Conservation (phyloP, 2,329 filamentous ascomycete species). For the Macrophomina pseudophaseolina region DNA sequence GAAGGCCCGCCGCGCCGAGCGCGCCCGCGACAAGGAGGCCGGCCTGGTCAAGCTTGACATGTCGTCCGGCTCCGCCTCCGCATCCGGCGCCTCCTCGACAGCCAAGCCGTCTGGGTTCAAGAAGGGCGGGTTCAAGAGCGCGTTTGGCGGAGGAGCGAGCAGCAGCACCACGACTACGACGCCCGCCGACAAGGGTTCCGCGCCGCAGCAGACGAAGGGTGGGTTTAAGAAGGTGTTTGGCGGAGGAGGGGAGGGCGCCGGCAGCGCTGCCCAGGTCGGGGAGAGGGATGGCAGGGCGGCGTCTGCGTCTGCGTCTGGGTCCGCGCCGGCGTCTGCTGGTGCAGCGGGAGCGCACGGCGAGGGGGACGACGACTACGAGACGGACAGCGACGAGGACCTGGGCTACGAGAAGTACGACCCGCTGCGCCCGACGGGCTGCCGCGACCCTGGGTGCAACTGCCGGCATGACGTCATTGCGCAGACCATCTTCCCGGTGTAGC, state of each 20-base stretch:
- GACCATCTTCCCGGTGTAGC: constrained; percentile 13
- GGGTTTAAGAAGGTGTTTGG: constrained; percentile 26
- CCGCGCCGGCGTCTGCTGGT: constrained; percentile 33
- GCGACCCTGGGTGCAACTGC: constrained; percentile 11
- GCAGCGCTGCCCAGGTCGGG: constrained; percentile 24
- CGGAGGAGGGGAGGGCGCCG: constrained; percentile 39
- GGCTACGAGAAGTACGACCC: constrained; percentile 59
- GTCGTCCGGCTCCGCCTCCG: background rate
- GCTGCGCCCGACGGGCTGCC: constrained; percentile 56
- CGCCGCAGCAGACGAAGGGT: constrained; percentile 2
- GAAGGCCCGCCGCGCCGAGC: constrained; percentile 69
- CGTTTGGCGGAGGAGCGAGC: constrained; percentile 47
- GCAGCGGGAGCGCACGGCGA: constrained; percentile 1
- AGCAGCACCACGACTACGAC: too few species aligned
- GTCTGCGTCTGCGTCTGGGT: constrained; percentile 28
- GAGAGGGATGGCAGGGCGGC: too few species aligned
- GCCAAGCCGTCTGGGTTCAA: constrained; percentile 60
- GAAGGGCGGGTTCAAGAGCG: constrained; percentile 82
- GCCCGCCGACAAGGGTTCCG: background rate
- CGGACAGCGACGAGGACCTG: constrained; percentile 37
- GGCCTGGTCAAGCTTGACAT: constrained; percentile 44
- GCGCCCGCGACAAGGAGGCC: constrained; percentile 64
- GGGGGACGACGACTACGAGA: background rate
- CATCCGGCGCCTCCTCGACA: constrained; percentile 28
- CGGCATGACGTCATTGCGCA: background rate